Evolutionary conservation across 78 protist species (phyloP).

Genomic region (Dictyostelium citrinum): DNA sequence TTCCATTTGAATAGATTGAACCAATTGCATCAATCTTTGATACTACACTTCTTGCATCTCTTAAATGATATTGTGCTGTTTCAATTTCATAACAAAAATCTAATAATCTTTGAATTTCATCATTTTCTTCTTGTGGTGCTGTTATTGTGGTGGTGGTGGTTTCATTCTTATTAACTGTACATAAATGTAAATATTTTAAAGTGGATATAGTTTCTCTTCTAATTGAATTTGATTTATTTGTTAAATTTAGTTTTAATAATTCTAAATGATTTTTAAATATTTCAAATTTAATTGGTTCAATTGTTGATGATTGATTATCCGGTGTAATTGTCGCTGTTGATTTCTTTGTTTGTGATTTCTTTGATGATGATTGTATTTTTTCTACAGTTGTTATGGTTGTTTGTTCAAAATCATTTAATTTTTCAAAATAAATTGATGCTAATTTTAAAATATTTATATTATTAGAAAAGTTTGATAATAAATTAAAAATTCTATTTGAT

Average conservation of each 20-base stretch:
- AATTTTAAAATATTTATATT: not conserved
- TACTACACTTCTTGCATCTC: slow-evolving; percentile 15
- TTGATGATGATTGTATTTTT: not conserved
- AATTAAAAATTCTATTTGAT: not conserved
- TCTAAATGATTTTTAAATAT: not conserved
- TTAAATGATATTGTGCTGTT: slow-evolving; percentile 15
- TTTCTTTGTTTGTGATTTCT: not conserved
- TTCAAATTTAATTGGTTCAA: not conserved
- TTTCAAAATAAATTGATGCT: slow-evolving; percentile 24
- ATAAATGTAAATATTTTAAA: slow-evolving; percentile 9
- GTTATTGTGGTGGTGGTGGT: not conserved
- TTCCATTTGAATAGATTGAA: not conserved
- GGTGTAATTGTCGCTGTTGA: not conserved
- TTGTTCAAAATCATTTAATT: not conserved
- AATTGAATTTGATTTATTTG: slow-evolving; percentile 5
- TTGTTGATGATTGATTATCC: not conserved
- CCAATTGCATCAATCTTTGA: slow-evolving; percentile 17
- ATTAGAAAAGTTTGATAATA: not conserved
- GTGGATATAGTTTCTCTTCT: slow-evolving; percentile 16
- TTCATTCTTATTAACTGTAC: not conserved
- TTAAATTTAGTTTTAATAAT: not conserved
- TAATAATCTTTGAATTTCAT: slow-evolving; percentile 7
- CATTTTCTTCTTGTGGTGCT: not conserved
- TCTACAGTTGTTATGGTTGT: not conserved
- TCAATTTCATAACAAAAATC: slow-evolving; percentile 39